Conservation (phyloP, 1,139 yeast species). For the Scheffersomyces illinoinensis region DNA sequence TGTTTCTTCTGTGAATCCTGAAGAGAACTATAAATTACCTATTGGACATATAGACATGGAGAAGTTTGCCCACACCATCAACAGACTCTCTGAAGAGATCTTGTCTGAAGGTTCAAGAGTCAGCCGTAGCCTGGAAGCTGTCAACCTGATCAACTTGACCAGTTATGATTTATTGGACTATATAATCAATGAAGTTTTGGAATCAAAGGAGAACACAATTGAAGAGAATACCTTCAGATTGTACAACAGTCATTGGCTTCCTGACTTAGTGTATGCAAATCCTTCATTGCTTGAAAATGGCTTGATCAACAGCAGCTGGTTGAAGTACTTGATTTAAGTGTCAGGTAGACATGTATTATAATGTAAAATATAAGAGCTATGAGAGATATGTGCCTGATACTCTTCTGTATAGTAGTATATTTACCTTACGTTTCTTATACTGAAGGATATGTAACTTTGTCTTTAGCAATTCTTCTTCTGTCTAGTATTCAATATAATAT, state of each 20-base stretch:
- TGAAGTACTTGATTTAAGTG: conserved; percentile 36
- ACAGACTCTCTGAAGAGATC: conserved; percentile 23
- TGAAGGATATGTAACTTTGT: too few species aligned
- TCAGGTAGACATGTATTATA: not conserved
- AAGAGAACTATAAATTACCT: conserved; percentile 23
- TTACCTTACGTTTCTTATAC: too few species aligned
- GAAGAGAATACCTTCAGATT: conserved; percentile 35
- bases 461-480: too few species aligned
- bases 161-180: conserved; percentile 36
- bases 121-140: conserved; percentile 13
- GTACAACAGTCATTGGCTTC: conserved; percentile 44
- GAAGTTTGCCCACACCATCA: conserved; percentile 33
- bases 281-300: conserved; percentile 42
- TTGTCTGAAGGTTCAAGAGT: conserved; percentile 23
- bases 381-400: not conserved
- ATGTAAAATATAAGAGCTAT: not conserved
- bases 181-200: conserved; percentile 31
- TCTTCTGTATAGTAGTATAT: not conserved
- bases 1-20: conserved; percentile 9
- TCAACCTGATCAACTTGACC: conserved; percentile 26
- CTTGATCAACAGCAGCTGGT: conserved; percentile 38
- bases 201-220: conserved; percentile 22
- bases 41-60: conserved; percentile 41
- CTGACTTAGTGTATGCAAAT: conserved; percentile 42
- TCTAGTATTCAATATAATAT: too few species aligned